A percentile compares a stretch with the other conserved stretches of the same genome.
These are phyloP conservation scores for Citrus maxima DNA, from an alignment of 345 rosid genomes.

Conservation along the genomic window DNA sequence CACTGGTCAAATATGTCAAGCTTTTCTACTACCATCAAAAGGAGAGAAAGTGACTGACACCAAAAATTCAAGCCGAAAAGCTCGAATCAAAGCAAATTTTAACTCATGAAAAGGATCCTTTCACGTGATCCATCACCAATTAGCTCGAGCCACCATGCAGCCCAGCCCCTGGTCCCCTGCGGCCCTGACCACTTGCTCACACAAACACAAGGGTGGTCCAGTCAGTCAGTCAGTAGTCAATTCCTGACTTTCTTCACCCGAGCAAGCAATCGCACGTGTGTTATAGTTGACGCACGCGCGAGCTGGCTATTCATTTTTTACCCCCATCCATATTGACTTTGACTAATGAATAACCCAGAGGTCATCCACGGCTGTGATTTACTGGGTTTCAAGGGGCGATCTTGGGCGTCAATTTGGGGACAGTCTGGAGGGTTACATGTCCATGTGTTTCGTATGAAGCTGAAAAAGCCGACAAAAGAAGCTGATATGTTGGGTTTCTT, in stretches of 20 bases:
- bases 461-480: slow-evolving; percentile 32
- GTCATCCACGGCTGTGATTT: slow-evolving; percentile 13
- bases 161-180: background rate
- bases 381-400: background rate
- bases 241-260: slow-evolving; percentile 2
- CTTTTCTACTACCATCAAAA: slow-evolving; percentile 23
- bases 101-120: slow-evolving; percentile 13
- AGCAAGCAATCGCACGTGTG: slow-evolving; percentile 31
- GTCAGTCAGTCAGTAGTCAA: background rate
- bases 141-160: slow-evolving; percentile 21
- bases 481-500: slow-evolving; percentile 29
- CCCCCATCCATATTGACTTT: slow-evolving; percentile 7
- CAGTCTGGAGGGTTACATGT: slow-evolving; percentile 21
- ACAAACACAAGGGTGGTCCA: background rate
- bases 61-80: background rate
- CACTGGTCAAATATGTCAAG: slow-evolving; percentile 7
- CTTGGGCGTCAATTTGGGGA: slow-evolving; percentile 18
- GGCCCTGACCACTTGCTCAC: too few relatives aligned
- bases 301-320: background rate
- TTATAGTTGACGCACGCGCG: slow-evolving; percentile 10
- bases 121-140: slow-evolving; percentile 37
- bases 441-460: slow-evolving; percentile 19
- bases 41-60: slow-evolving; percentile 34
- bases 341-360: background rate
- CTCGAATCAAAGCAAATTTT: background rate